Evolutionary conservation across 371 early-diverging fungal species (phyloP).

Genomic region (Parasitella parasitica): DNA sequence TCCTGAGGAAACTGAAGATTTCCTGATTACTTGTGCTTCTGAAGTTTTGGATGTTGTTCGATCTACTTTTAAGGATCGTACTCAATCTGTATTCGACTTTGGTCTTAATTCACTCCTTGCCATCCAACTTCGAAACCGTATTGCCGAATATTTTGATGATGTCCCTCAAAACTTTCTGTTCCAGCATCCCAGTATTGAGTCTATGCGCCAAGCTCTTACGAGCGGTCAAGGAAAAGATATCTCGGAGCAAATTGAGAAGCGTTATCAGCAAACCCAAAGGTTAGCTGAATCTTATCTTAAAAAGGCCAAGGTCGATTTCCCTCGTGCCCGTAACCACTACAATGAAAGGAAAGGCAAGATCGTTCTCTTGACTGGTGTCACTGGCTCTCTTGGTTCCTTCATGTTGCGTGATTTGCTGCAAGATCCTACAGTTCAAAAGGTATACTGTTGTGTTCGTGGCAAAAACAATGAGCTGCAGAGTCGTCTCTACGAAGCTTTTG

Average conservation of each 20-base stretch:
- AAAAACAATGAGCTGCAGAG: not conserved
- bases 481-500: slow-evolving; percentile 25
- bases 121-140: slow-evolving; percentile 25
- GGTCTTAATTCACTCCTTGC: slow-evolving; percentile 28
- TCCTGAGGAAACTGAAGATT: not conserved
- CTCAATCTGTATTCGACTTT: slow-evolving; percentile 26
- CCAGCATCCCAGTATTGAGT: slow-evolving; percentile 20
- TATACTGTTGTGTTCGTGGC: slow-evolving; percentile 33
- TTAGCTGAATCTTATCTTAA: slow-evolving; percentile 16
- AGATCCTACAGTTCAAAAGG: slow-evolving; percentile 18
- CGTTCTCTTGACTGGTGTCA: slow-evolving; percentile 41
- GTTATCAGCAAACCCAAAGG: slow-evolving; percentile 7
- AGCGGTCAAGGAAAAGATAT: not conserved
- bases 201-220: slow-evolving; percentile 10
- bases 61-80: not conserved
- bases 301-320: slow-evolving; percentile 18
- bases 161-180: slow-evolving; percentile 36
- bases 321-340: not conserved
- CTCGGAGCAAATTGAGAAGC: not conserved
- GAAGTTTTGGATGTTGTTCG: slow-evolving; percentile 1
- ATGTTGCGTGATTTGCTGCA: slow-evolving; percentile 28
- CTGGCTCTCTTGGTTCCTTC: slow-evolving; percentile 43
- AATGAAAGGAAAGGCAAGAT: slow-evolving; percentile 1
- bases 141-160: slow-evolving; percentile 14
- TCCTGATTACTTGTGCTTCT: slow-evolving; percentile 1